Conservation (phyloP, 2,329 filamentous ascomycete species). For the Phoma sp. region DNA sequence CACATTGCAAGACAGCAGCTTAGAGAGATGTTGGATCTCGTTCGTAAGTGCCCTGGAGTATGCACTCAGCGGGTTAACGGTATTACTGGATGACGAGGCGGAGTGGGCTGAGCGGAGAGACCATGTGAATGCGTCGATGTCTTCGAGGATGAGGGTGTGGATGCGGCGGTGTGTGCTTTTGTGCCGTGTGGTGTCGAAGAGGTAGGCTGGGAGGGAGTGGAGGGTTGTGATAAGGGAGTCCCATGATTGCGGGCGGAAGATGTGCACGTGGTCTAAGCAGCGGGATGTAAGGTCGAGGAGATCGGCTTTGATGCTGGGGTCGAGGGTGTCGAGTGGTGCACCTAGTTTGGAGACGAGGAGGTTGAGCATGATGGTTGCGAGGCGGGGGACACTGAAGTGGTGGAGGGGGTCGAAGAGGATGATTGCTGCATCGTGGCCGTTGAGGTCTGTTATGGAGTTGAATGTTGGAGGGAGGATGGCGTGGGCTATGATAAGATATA, state of each 20-base stretch:
- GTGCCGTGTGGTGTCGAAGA: conserved; percentile 59
- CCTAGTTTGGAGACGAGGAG: conserved; percentile 14
- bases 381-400: conserved; percentile 60
- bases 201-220: conserved; percentile 56
- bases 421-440: conserved; percentile 54
- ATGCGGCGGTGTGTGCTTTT: conserved; percentile 56
- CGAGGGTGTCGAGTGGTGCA: not conserved
- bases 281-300: conserved; percentile 40
- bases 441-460: conserved; percentile 30
- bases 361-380: conserved; percentile 50
- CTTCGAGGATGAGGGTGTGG: conserved; percentile 62
- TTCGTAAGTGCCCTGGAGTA: conserved; percentile 28
- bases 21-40: conserved; percentile 15
- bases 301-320: not conserved
- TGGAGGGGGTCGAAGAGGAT: conserved; percentile 65
- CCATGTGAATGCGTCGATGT: conserved; percentile 58
- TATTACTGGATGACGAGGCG: not conserved
- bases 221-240: conserved; percentile 60
- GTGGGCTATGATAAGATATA: conserved; percentile 63
- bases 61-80: conserved; percentile 12
- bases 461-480: conserved; percentile 57
- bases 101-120: conserved; percentile 14
- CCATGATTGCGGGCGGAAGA: conserved; percentile 64
- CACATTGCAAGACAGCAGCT: conserved; percentile 18
- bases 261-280: conserved; percentile 63